Conservation (phyloP, 2,329 filamentous ascomycete species). For the Fusarium foetens region DNA sequence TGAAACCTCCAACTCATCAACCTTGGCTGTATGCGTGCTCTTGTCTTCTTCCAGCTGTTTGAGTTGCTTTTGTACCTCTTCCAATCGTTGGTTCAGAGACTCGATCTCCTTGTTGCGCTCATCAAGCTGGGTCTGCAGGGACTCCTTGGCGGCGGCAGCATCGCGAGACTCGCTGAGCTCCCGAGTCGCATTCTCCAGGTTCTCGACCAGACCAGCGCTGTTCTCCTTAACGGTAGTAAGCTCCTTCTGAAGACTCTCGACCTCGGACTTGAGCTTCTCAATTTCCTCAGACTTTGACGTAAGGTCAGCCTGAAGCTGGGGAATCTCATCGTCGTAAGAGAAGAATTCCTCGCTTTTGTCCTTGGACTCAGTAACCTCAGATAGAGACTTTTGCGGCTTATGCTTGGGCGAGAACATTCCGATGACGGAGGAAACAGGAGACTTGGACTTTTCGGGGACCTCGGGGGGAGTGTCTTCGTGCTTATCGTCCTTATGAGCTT, state of each 20-base stretch:
- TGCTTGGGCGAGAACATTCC: slow-evolving; percentile 62
- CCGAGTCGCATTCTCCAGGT: slow-evolving; percentile 72
- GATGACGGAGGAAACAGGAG: slow-evolving; percentile 59
- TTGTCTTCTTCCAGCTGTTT: slow-evolving; percentile 55
- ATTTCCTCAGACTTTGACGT: slow-evolving; percentile 77
- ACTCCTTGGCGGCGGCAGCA: slow-evolving; percentile 52
- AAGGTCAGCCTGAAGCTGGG: slow-evolving; percentile 80
- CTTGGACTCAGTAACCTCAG: slow-evolving; percentile 43
- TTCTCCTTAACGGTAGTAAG: slow-evolving; percentile 78
- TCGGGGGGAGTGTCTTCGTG: slow-evolving; percentile 33
- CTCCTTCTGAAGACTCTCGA: slow-evolving; percentile 75
- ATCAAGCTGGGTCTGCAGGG: slow-evolving; percentile 62
- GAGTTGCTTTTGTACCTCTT: slow-evolving; percentile 57
- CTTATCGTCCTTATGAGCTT: slow-evolving; percentile 46
- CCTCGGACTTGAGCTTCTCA: slow-evolving; percentile 73
- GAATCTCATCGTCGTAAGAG: slow-evolving; percentile 89
- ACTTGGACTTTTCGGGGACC: slow-evolving; percentile 52
- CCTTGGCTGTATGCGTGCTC: slow-evolving; percentile 46
- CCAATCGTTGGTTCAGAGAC: slow-evolving; percentile 60
- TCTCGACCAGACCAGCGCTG: slow-evolving; percentile 71
- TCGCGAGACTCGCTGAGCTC: slow-evolving; percentile 66
- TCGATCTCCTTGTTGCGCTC: slow-evolving; percentile 60
- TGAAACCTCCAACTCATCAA: slow-evolving; percentile 51
- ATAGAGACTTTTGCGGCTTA: slow-evolving; percentile 48
- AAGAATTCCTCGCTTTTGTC: slow-evolving; percentile 79